phyloP scores from a whole-genome alignment of 2,329 filamentous ascomycete species.

The Colletotrichum sp. region DNA sequence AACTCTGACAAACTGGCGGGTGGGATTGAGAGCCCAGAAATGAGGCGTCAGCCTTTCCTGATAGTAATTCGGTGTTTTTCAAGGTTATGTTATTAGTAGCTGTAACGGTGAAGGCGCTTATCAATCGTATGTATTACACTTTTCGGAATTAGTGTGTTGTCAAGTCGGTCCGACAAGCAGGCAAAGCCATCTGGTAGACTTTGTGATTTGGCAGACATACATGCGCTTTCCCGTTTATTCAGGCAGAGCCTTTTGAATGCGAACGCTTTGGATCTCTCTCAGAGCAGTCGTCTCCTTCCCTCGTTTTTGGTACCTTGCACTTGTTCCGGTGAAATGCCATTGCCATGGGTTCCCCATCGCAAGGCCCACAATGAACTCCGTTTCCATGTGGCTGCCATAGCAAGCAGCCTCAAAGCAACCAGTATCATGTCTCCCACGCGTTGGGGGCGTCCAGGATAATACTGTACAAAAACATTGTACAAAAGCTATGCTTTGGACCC shows the following conservation, averaged over 20 bases:
- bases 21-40: fast-evolving
- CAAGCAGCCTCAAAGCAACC: background rate
- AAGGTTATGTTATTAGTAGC: fast-evolving
- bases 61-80: fast-evolving
- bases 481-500: fast-evolving
- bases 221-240: no score
- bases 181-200: fast-evolving
- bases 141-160: background rate
- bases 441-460: background rate
- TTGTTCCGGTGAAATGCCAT: no score
- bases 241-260: no score
- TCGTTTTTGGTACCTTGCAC: fast-evolving
- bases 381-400: background rate
- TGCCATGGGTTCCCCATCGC: no score
- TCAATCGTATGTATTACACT: fast-evolving
- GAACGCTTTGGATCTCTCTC: no score
- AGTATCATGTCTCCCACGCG: background rate
- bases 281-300: fast-evolving
- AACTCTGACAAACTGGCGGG: background rate
- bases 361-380: no score
- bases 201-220: background rate
- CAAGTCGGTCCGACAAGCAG: fast-evolving
- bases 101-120: background rate
- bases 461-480: background rate
- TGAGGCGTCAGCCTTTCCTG: background rate